Evolutionary conservation across 345 rosid genomes (phyloP), one percentile per base, ranked within the genome.

Genomic region (Microcos paniculata): DNA sequence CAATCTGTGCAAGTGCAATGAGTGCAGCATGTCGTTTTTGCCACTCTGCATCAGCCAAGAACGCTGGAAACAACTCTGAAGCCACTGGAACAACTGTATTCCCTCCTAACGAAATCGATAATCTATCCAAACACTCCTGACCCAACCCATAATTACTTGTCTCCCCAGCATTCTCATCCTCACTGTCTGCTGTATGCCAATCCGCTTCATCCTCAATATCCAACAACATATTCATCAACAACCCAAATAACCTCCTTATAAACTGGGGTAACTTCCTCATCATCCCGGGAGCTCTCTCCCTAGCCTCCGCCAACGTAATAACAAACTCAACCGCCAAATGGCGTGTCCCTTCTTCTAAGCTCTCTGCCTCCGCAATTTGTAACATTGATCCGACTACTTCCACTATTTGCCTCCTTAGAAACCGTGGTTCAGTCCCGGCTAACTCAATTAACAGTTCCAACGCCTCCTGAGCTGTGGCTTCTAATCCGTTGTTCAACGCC

Each of bases 281-380:
- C 94, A 90, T 90, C 61, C 94, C 94, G 0, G 94, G 94, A 0
- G 94, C 94, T 79, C 88, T 85, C 80, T 90, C 94, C 65, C 94
- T 82, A 1, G 94, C 90, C 82, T 90, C 94, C 0, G 92, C 90
- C 62, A 90, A 78, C 0, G 94, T 88, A 0, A 90, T 79, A 23
- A 90, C 87, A 75, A 90, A 90, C 82, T 90, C 94, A 48, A 90
- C 73, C 0, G 85, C 92, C 84, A 90, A 78, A 42, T 90, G 90
- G 43, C 92, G 72, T 0, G 92, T 90, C 35, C 92, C 92, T 64
- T 90, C 94, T 62, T 90, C 94, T 70, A 90, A 82, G 30, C 80
- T 75, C 71, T 90, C 89, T 0, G 92, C 94, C 84, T 90, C 92
- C 0, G 92, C 91, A 71, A 90, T 87, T 81, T 90, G 92, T 56